Base-by-base conservation (phyloP, 1,139 yeast genomes). In the Starmera stellimalicola region DNA sequence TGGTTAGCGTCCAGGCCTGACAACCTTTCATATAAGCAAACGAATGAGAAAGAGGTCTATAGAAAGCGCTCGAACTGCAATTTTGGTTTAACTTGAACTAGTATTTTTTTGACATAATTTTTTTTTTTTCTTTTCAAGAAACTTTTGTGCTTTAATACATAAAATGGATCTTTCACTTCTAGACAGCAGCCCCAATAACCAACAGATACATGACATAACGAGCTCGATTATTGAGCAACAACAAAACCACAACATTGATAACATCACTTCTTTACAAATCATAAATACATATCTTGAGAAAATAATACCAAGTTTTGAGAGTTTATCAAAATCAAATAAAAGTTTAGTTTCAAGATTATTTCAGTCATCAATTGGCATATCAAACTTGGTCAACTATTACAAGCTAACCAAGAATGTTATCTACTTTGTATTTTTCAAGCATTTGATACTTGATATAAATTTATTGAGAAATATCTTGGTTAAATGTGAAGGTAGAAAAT, bases 91-190 rank as follows among this genome's bases (percentile, higher is more conserved):
- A n/a, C n/a, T n/a, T n/a, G n/a, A n/a, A n/a, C n/a, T n/a, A n/a
- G n/a, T n/a, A 50, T 56, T 60, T 65, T 60, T 8, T 19, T 8
- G 52, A 38, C 39, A 41, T 32, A 5, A 6, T 16, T 16, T 16
- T 24, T 19, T 7, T 26, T 14, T 19, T 29, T 24, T 23, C 11
- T 27, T n/a, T 9, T 18, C 18, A 12, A 16, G 23, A 22, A 22
- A n/a, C 25, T n/a, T n/a, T n/a, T n/a, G n/a, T n/a, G n/a, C n/a
- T n/a, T n/a, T n/a, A n/a, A n/a, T n/a, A n/a, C n/a, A n/a, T n/a
- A n/a, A n/a, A n/a, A 22, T 27, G 18, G 20, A 6, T 27, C 23
- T 27, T 16, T 12, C 17, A 8, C 16, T 10, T 16, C 11, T n/a
- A 17, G 14, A 6, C 14, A 22, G 11, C 11, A 17, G 24, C 12